Evolutionary conservation across 345 rosid genomes (phyloP), one percentile per base, ranked within the genome.

Genomic region (Populus pruinosa): DNA sequence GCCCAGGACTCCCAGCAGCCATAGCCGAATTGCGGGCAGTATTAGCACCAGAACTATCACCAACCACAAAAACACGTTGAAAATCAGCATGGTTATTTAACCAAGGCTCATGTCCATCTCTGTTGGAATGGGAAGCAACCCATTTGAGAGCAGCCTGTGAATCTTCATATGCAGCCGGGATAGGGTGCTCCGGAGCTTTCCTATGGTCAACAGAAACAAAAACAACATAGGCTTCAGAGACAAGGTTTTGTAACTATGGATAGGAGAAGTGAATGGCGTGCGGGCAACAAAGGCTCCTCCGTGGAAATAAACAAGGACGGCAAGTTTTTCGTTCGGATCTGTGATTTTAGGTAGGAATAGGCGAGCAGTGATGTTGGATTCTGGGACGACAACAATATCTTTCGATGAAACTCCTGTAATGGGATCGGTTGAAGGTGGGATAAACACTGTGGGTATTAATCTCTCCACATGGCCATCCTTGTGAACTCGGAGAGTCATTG

Each of bases 261-360:
- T 82, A 2, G 65, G 76, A 8, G 64, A 29, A 1, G 75, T 74
- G 84, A 85, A 87, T 0, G 94, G 85, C 0, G 90, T 85, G 4
- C 81, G 81, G 74, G 82, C 23, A 75, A 86, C 81, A 77, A 87
- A 90, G 38, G 75, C 90, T 9, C 90, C 91, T 14, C 91, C 92
- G 59, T 85, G 90, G 79, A 90, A 86, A 85, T 85, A 88, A 72
- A 89, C 79, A 1, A 89, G 85, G 47, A 90, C 66, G 31, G 90
- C 90, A 14, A 87, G 71, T 20, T 87, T 90, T 8, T 74, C 76
- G 56, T 39, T 27, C 0, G 73, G 66, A 25, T n/a, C 36, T 71
- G 77, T 9, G 38, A 73, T 64, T 72, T 77, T 78, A 5, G 91
- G 91, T 38, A 89, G 87, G 74, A 78, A 87, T 65, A 89, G 78